Evolutionary conservation across 805 yeast species (phyloP).

Genomic region (Pichia ethanolica): DNA sequence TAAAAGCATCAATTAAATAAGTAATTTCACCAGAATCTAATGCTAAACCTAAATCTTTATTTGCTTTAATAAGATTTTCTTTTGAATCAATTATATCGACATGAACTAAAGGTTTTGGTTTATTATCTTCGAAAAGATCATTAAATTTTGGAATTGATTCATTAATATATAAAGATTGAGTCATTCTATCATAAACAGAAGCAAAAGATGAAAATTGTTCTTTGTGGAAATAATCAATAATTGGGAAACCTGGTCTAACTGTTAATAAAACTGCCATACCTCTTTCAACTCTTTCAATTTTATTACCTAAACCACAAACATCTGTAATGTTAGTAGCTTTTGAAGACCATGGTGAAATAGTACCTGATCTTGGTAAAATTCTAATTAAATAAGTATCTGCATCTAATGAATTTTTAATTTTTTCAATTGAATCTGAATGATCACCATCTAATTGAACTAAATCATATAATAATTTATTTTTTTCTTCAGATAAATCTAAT

Average conservation of each 20-base stretch:
- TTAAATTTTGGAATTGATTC: constrained; percentile 54
- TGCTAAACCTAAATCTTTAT: constrained; percentile 85
- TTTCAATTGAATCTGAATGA: constrained; percentile 9
- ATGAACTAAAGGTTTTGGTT: constrained; percentile 75
- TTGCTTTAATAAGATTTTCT: constrained; percentile 64
- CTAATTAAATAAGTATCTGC: constrained; percentile 54
- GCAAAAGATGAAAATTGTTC: constrained; percentile 49
- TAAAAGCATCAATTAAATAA: constrained; percentile 78
- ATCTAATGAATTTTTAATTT: constrained; percentile 21
- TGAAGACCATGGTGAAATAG: constrained; percentile 98
- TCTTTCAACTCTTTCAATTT: constrained; percentile 81
- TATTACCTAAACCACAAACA: constrained; percentile 72
- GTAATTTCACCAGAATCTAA: constrained; percentile 89
- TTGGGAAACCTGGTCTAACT: constrained; percentile 64
- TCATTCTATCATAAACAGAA: constrained; percentile 89
- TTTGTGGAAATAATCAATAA: constrained; percentile 45
- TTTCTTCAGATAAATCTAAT: constrained; percentile 42
- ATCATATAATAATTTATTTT: constrained; percentile 15
- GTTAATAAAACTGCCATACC: constrained; percentile 72
- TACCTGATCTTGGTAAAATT: constrained; percentile 87
- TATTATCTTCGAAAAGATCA: constrained; percentile 70
- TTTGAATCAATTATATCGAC: constrained; percentile 54
- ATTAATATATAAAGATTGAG: constrained; percentile 57
- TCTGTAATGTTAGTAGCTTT: constrained; percentile 93
- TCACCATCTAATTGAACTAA: constrained; percentile 26